phyloP scores from a whole-genome alignment of 441 rosid species.

The Gossypium schwendimanii region DNA sequence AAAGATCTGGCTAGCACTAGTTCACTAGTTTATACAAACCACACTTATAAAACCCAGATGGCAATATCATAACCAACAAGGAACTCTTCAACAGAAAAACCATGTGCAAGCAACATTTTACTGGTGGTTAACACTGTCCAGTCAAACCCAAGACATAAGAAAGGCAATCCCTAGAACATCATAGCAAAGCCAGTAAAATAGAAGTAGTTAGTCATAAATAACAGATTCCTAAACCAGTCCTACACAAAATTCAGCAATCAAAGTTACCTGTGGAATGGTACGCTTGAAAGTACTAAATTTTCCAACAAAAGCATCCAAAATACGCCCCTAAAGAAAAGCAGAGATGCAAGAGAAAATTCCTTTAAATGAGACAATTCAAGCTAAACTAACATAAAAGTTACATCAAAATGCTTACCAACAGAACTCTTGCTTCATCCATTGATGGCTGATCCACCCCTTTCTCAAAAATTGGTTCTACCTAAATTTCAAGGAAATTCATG shows the following conservation, averaged over 20 bases:
- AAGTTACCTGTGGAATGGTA: constrained; percentile 86
- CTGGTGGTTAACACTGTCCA: not conserved
- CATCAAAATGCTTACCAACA: constrained; percentile 48
- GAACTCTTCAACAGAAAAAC: not conserved
- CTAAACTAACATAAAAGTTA: constrained; percentile 8
- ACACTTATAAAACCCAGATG: not conserved
- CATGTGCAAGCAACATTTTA: not conserved
- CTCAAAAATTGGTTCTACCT: constrained; percentile 98
- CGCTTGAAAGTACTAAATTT: constrained; percentile 92
- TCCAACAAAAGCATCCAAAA: constrained; percentile 98
- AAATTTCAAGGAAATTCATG: constrained; percentile 19
- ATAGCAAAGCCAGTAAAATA: not conserved
- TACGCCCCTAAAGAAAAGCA: constrained; percentile 56
- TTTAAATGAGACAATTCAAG: constrained; percentile 9
- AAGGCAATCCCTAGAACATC: not conserved
- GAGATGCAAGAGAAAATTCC: not conserved
- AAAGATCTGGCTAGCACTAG: not conserved
- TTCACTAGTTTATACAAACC: not conserved
- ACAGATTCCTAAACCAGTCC: not conserved
- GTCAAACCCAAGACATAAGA: not conserved
- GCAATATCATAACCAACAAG: not conserved
- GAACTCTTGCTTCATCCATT: constrained; percentile 87
- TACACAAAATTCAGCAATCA: constrained; percentile 6
- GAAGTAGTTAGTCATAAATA: not conserved
- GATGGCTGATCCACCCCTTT: constrained; percentile 88